Conservation (phyloP, 257 asterid species). For the Solanum corneliomulleri region DNA sequence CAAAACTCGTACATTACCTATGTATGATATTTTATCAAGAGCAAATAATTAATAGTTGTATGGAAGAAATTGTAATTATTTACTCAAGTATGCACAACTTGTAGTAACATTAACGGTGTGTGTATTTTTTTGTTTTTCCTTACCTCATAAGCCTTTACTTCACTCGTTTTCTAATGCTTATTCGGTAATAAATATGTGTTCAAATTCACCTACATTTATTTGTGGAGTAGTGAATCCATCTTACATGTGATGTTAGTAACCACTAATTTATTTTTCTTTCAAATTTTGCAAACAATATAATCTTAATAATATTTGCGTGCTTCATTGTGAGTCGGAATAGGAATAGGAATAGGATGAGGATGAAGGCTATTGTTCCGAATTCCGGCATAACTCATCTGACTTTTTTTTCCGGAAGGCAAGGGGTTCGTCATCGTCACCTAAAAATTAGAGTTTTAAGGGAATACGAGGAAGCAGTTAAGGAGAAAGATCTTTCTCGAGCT, state of each 20-base stretch:
- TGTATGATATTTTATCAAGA: too few species aligned
- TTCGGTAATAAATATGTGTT: background rate
- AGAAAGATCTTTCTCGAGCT: conserved; percentile 83
- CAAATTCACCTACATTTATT: background rate
- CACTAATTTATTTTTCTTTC: background rate
- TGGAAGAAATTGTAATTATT: too few species aligned
- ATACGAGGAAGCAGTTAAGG: conserved; percentile 82
- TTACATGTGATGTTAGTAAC: too few species aligned
- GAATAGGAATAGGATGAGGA: background rate
- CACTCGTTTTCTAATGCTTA: background rate
- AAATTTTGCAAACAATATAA: background rate
- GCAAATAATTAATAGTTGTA: too few species aligned
- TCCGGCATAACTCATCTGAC: background rate
- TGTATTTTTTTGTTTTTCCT: too few species aligned
- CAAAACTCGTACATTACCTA: too few species aligned
- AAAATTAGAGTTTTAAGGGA: conserved; percentile 50
- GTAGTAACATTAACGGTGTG: too few species aligned
- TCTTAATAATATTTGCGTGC: background rate
- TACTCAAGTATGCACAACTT: too few species aligned
- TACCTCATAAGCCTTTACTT: background rate
- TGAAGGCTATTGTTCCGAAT: background rate
- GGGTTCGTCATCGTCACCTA: background rate
- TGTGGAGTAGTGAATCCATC: background rate
- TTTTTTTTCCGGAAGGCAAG: background rate
- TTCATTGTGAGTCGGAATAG: background rate